Evolutionary conservation across 345 rosid species (phyloP), one percentile per base, ranked within the genome.

Genomic region (Ailanthus altissimus): DNA sequence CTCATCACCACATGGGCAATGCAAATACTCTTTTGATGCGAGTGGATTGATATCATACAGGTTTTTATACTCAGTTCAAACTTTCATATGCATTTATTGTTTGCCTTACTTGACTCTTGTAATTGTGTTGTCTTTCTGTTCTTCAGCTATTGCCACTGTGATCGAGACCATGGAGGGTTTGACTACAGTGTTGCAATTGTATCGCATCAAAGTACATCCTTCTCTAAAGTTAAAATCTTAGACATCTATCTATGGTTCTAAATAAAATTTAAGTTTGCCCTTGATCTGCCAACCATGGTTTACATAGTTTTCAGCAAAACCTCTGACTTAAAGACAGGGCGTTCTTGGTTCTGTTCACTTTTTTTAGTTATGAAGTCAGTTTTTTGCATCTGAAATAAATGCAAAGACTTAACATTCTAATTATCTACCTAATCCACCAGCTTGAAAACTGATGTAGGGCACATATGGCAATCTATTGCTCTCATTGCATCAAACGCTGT

Each of bases 31-130:
- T 85, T 81, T 92, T 53, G 99, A 96, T 74, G 94, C 97, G 56
- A 92, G 97, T 89, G 99, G 99, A 77, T 83, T 96, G 82, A 90
- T 94, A 70, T 85, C 90, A 26, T 96, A 90, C 91, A 92, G 99
- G 99, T 90, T 73, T 65, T 42, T 57, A 47, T 76, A 21, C 78
- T 49, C 58, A 32, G 50, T 64, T 72, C 26, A 40, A 76, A 36
- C 67, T 75, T 59, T 75, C 1, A 53, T 54, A 9, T 57, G 78
- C 73, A 70, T 49, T 64, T 40, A 0, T 50, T 57, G 50, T 51
- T 66, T 46, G 43, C 36, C 36, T 32, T 61, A 36, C n/a, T 14
- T 74, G 50, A 26, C 72, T 51, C 53, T 74, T 65, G 23, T 62
- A 43, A 75, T 36, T 71, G 54, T 75, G 20, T 50, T 36, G 21